Conservation (phyloP, 1,284 basidiomycete species). For the Rhodotorula glutinis region DNA sequence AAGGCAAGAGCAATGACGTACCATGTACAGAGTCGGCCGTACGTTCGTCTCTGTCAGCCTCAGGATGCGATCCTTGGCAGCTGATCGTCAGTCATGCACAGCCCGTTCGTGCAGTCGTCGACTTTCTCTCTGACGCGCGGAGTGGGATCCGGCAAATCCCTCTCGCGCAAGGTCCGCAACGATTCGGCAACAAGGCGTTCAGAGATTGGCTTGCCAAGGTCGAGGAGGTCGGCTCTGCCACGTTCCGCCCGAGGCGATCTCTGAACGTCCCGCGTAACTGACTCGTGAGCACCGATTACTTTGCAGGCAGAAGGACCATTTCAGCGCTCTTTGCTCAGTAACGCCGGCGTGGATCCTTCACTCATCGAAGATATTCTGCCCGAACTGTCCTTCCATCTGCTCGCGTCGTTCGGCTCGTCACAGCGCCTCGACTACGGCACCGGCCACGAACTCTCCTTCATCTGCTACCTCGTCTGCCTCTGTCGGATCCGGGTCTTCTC, state of each 20-base stretch:
- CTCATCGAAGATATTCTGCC: constrained; percentile 55
- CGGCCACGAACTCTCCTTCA: constrained; percentile 88
- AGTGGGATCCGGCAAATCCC: constrained; percentile 80
- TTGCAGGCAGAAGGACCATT: background rate
- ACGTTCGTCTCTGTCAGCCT: constrained; percentile 2
- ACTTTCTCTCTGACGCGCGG: constrained; percentile 67
- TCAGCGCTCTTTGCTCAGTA: background rate
- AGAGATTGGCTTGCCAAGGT: constrained; percentile 78
- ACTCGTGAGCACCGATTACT: too few species aligned
- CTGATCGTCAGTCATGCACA: constrained; percentile 42
- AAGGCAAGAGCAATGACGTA: constrained; percentile 38
- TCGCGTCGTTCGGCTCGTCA: constrained; percentile 85
- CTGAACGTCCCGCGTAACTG: too few species aligned
- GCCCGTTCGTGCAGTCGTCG: constrained; percentile 56
- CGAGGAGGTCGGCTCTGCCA: constrained; percentile 61
- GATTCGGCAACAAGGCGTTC: constrained; percentile 94
- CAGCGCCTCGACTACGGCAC: constrained; percentile 93
- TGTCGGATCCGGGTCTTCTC: constrained; percentile 42
- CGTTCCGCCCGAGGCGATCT: too few species aligned
- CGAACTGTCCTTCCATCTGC: constrained; percentile 69
- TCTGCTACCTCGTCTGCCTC: constrained; percentile 69
- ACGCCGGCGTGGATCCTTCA: constrained; percentile 55
- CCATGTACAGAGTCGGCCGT: constrained; percentile 28
- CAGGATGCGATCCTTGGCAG: too few species aligned
- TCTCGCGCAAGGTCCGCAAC: constrained; percentile 71